Conservation (phyloP, 106 monocot species). For the Triglochin maritima region DNA sequence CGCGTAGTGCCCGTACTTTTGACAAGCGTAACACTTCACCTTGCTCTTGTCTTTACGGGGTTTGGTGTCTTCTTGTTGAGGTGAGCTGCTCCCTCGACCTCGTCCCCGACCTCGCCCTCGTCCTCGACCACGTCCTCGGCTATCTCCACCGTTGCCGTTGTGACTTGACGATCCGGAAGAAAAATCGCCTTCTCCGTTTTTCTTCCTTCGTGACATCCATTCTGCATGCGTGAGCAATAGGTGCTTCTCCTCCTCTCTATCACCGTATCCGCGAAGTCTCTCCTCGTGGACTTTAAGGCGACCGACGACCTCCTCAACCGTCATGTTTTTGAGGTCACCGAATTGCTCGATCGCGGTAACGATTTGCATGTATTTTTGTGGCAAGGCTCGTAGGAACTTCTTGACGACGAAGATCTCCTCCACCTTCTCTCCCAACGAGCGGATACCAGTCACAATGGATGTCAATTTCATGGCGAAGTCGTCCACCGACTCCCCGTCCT, state of each 20-base stretch:
- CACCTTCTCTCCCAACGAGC: not conserved
- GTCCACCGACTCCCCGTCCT: conserved; percentile 2
- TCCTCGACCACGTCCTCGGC: not conserved
- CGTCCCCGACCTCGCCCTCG: not conserved
- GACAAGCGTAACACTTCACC: no score
- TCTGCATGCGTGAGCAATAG: not conserved
- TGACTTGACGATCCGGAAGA: not conserved
- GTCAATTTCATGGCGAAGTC: conserved; percentile 2
- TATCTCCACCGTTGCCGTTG: not conserved
- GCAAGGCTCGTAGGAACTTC: not conserved
- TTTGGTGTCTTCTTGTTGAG: no score
- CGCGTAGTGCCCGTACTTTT: no score
- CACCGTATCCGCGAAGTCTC: not conserved
- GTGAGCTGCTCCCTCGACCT: not conserved
- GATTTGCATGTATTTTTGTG: not conserved
- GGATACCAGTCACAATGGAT: not conserved
- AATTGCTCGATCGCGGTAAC: not conserved
- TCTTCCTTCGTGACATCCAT: not conserved
- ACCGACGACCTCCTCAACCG: not conserved
- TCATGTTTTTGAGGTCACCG: not conserved
- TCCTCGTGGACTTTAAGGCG: not conserved
- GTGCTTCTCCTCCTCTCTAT: not conserved
- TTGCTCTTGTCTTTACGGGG: no score
- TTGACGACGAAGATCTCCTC: not conserved
- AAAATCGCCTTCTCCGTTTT: not conserved